Conservation (phyloP, 192 early-diverging fungal species). For the Chytriomyces sp. region DNA sequence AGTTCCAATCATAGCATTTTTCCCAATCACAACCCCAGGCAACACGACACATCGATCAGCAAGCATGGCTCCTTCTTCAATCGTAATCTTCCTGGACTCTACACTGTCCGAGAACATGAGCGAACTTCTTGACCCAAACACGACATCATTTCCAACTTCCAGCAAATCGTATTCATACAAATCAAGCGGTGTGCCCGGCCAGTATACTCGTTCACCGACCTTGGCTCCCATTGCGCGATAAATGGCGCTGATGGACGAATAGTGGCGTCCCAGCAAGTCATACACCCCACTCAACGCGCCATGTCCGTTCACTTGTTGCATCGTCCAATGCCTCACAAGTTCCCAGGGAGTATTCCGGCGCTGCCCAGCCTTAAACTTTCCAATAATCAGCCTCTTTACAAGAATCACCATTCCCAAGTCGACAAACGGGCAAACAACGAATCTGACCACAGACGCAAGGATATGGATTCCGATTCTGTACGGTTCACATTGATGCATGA, state of each 20-base stretch:
- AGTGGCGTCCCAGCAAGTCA: conserved; percentile 49
- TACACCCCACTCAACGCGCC: conserved; percentile 44
- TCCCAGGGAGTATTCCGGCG: neutral
- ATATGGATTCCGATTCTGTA: conserved; percentile 46
- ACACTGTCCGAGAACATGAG: conserved; percentile 45
- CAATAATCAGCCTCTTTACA: conserved; percentile 41
- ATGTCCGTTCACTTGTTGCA: conserved; percentile 39
- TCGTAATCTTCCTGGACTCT: conserved; percentile 35
- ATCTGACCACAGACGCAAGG: conserved; percentile 35
- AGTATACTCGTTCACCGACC: conserved; percentile 53
- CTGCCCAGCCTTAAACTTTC: conserved; percentile 2
- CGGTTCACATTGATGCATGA: conserved; percentile 41
- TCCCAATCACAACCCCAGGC: conserved; percentile 46
- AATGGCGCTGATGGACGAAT: conserved; percentile 44
- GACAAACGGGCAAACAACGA: conserved; percentile 39
- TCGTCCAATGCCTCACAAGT: conserved; percentile 36
- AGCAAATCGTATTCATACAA: conserved; percentile 50
- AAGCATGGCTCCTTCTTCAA: conserved; percentile 52
- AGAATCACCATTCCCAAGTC: conserved; percentile 33
- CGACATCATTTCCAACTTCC: conserved; percentile 52
- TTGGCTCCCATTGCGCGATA: conserved; percentile 51
- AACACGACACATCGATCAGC: conserved; percentile 45
- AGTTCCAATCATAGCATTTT: conserved; percentile 46
- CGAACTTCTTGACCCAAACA: conserved; percentile 50
- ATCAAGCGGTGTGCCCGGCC: conserved; percentile 49